phyloP scores from a whole-genome alignment of 352 stramenopile genomes.

The Pythium sukuiense region DNA sequence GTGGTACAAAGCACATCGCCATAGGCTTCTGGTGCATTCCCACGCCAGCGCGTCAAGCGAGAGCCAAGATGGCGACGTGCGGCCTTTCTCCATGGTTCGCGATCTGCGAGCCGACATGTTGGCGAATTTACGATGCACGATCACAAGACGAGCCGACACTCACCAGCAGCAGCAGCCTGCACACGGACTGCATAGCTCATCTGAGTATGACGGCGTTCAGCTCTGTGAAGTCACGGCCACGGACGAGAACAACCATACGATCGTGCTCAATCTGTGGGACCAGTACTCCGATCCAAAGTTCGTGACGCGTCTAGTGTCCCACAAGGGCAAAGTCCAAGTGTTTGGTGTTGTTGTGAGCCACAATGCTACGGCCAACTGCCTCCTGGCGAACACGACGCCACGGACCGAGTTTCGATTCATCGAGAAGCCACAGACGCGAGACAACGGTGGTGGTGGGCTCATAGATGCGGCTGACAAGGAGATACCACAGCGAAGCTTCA shows the following conservation, averaged over 20 bases:
- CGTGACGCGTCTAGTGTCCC: conserved; percentile 36
- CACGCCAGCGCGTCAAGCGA: not conserved
- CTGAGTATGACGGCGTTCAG: conserved; percentile 30
- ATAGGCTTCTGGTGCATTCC: conserved; percentile 32
- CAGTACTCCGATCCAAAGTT: conserved; percentile 58
- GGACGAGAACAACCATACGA: conserved; percentile 36
- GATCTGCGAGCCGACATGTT: conserved; percentile 64
- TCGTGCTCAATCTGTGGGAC: conserved; percentile 65
- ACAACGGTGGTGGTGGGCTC: not conserved
- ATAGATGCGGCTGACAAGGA: not conserved
- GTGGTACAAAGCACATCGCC: conserved; percentile 61
- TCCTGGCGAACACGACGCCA: conserved; percentile 61
- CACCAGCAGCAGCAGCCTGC: not conserved
- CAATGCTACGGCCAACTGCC: conserved; percentile 42
- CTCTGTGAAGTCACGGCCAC: conserved; percentile 52
- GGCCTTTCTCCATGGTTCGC: conserved; percentile 31
- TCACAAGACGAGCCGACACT: conserved; percentile 1
- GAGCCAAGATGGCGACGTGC: not conserved
- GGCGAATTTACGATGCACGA: conserved; percentile 30
- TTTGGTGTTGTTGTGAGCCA: conserved; percentile 45
- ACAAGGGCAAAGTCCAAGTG: conserved; percentile 41
- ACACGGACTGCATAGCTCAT: conserved; percentile 2
- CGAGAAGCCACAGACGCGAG: not conserved
- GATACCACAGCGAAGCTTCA: conserved; percentile 18
- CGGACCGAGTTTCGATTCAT: conserved; percentile 46